A percentile compares a stretch with the other conserved stretches of the same genome.
These are phyloP conservation scores for Kalanchoe fedtschenkoi DNA, from an alignment of 164 flowering plant genomes.

Conservation along the genomic window DNA sequence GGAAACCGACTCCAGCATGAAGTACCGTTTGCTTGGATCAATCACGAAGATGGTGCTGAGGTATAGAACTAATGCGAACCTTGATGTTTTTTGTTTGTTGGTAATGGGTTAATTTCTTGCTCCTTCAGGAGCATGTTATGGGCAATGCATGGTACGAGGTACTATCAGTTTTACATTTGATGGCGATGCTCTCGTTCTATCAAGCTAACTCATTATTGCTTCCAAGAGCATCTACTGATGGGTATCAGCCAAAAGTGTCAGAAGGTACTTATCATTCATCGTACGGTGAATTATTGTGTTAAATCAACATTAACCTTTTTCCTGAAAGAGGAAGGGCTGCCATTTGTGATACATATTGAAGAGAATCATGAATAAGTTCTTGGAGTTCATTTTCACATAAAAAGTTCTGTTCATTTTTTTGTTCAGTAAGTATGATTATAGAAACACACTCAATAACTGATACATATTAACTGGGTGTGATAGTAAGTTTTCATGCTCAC, in stretches of 20 bases:
- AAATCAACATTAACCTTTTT: no score
- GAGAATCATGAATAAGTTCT: background rate
- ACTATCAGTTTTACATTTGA: slow-evolving; percentile 83
- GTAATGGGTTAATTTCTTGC: background rate
- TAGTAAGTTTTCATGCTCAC: no score
- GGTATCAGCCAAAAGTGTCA: slow-evolving; percentile 81
- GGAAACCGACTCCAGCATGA: slow-evolving; percentile 70
- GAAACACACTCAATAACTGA: background rate
- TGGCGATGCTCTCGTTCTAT: slow-evolving; percentile 75
- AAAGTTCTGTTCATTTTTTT: background rate
- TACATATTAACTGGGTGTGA: background rate
- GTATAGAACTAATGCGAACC: slow-evolving; percentile 19
- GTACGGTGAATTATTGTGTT: no score
- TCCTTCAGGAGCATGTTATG: slow-evolving; percentile 72
- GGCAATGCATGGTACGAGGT: slow-evolving; percentile 94
- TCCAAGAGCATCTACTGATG: slow-evolving; percentile 75
- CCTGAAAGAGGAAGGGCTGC: no score
- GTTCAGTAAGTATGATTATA: background rate
- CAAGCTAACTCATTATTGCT: slow-evolving; percentile 84
- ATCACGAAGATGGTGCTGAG: slow-evolving; percentile 91
- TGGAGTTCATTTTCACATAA: background rate
- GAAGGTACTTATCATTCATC: slow-evolving; percentile 81
- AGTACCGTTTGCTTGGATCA: slow-evolving; percentile 80
- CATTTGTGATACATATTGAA: no score
- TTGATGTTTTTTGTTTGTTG: background rate